These are phyloP conservation scores for Physaria fendleri DNA, from an alignment of 345 rosid genomes.

Conservation along the genomic window DNA sequence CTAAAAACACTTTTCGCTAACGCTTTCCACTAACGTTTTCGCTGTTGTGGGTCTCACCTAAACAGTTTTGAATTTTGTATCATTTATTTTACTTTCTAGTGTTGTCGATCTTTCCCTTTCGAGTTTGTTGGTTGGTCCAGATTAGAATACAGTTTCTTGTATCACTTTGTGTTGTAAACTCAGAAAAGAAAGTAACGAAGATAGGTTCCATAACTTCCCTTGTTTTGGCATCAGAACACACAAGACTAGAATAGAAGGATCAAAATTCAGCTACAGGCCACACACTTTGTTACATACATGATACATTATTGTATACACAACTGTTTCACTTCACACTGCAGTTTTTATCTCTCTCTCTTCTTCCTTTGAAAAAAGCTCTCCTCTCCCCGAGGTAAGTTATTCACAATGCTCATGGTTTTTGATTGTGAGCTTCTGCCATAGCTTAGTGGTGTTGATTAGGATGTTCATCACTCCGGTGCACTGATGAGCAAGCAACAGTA, in stretches of 20 bases:
- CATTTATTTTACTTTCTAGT: too few species aligned
- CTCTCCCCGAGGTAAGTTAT: not conserved
- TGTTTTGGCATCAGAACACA: too few species aligned
- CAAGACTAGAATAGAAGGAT: not conserved
- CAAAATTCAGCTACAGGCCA: not conserved
- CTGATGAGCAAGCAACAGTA: conserved; percentile 27
- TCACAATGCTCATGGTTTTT: conserved; percentile 44
- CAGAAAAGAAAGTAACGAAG: conserved; percentile 6
- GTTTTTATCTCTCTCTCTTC: not conserved
- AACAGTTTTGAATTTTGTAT: too few species aligned
- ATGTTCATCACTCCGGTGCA: conserved; percentile 48
- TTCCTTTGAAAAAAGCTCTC: too few species aligned
- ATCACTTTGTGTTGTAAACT: not conserved
- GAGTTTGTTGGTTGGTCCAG: conserved; percentile 8
- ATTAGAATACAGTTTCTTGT: conserved; percentile 5
- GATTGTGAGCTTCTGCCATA: conserved; percentile 46
- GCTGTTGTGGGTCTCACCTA: too few species aligned
- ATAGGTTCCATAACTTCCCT: conserved; percentile 1
- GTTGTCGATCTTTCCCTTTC: too few species aligned
- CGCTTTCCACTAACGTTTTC: too few species aligned
- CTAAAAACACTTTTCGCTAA: too few species aligned
- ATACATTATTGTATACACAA: not conserved
- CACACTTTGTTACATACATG: not conserved
- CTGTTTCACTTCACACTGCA: not conserved
- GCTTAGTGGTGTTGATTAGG: conserved; percentile 47